Percentiles rank a stretch among this genome's conserved stretches.
phyloP scores from a whole-genome alignment of 225 moss, liverwort and hornwort genomes.

The Asterella californica region DNA sequence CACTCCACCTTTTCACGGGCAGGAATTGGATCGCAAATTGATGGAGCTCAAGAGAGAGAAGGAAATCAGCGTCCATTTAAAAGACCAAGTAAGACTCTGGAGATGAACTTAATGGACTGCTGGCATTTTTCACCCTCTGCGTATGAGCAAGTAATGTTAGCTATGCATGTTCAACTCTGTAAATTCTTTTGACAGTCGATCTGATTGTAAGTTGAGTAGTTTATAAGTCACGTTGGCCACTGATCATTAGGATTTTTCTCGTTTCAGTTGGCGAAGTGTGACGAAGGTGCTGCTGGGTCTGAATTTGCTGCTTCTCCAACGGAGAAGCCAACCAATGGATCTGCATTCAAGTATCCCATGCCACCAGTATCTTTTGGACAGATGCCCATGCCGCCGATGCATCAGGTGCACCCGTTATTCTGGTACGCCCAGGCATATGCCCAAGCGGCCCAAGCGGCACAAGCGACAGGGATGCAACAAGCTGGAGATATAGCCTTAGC shows the following conservation, averaged over 20 bases:
- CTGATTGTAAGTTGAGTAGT: not conserved
- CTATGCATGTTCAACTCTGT: not conserved
- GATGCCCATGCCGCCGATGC: constrained; percentile 3
- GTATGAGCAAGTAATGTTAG: not conserved
- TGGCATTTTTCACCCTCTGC: not conserved
- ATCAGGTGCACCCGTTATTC: constrained; percentile 6
- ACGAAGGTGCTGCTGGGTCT: constrained; percentile 1
- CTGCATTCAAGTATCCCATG: not conserved
- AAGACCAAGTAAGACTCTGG: constrained; percentile 55
- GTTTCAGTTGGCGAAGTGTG: constrained; percentile 18
- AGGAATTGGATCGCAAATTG: constrained; percentile 56
- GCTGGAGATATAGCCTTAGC: constrained; percentile 19
- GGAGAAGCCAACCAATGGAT: constrained; percentile 14
- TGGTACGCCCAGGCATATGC: constrained; percentile 10
- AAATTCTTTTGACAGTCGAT: too few species aligned
- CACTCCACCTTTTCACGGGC: constrained; percentile 10
- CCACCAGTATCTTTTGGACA: constrained; percentile 8
- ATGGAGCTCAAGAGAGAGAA: constrained; percentile 42
- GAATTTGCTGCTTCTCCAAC: not conserved
- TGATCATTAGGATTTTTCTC: not conserved
- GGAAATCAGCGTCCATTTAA: constrained; percentile 55
- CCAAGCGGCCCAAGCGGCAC: constrained; percentile 24
- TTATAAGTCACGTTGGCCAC: not conserved
- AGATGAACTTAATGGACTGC: not conserved
- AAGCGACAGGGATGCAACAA: constrained; percentile 2